A percentile compares a stretch with the other conserved stretches of the same genome.
Evolutionary conservation across 208 protist genomes (phyloP).

Genomic region (Balamuthia mandrillaris): DNA sequence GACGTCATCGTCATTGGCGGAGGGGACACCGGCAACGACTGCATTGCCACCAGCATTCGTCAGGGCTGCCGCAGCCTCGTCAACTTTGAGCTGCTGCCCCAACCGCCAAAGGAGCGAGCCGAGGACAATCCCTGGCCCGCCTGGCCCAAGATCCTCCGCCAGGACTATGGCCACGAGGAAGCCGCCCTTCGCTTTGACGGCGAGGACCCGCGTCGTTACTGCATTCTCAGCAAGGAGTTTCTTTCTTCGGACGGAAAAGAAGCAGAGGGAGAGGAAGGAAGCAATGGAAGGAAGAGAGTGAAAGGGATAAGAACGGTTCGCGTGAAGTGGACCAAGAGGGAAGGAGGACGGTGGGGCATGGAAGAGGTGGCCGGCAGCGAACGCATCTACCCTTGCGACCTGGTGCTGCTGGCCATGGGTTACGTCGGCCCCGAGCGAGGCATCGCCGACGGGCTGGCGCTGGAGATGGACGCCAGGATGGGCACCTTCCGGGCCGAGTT

Average conservation of each 20-base stretch:
- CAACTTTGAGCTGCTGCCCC: conserved; percentile 73
- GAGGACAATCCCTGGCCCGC: conserved; percentile 76
- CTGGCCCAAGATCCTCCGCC: conserved; percentile 71
- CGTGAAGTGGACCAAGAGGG: conserved; percentile 63
- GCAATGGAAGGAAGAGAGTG: conserved; percentile 56
- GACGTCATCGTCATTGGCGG: conserved; percentile 80
- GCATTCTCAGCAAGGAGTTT: conserved; percentile 69
- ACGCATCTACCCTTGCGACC: conserved; percentile 56
- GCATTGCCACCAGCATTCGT: conserved; percentile 74
- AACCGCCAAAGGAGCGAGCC: conserved; percentile 54
- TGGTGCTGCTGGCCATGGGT: conserved; percentile 80
- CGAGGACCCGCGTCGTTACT: conserved; percentile 69
- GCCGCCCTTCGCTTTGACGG: background rate
- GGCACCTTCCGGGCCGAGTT: conserved; percentile 57
- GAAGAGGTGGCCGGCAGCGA: conserved; percentile 41
- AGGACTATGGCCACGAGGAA: conserved; percentile 80
- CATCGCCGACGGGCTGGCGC: conserved; percentile 12
- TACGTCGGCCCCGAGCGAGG: conserved; percentile 70
- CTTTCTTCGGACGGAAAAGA: too few relatives aligned
- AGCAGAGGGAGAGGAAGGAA: too few relatives aligned
- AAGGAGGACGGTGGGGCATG: conserved; percentile 29
- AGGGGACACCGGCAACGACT: conserved; percentile 80
- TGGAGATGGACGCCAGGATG: conserved; percentile 46
- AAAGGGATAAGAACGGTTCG: conserved; percentile 65
- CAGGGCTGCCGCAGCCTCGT: conserved; percentile 63